Conservation (phyloP, 495 filamentous ascomycete species). For the Penicillium psychrofluorescens region DNA sequence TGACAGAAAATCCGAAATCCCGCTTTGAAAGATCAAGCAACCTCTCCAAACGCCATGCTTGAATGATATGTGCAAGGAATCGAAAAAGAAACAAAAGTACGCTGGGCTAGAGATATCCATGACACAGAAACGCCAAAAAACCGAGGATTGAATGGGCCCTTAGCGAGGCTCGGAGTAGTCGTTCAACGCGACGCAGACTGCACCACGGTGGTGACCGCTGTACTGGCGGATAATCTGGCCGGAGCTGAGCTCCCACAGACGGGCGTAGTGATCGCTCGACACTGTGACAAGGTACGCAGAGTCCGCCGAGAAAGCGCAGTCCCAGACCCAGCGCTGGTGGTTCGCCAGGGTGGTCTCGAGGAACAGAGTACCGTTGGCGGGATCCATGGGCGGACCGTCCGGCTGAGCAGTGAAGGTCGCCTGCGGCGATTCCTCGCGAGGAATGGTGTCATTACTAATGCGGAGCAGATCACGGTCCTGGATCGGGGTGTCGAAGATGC, state of each 20-base stretch:
- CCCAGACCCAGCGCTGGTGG: slow-evolving; percentile 99
- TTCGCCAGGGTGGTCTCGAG: slow-evolving; percentile 86
- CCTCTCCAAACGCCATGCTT: slow-evolving; percentile 4
- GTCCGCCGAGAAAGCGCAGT: slow-evolving; percentile 96
- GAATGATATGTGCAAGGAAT: background rate
- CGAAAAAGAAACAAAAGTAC: slow-evolving; percentile 5
- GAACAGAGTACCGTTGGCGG: slow-evolving; percentile 51
- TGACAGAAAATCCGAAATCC: no score
- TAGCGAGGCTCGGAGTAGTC: slow-evolving; percentile 77
- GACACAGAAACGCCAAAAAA: background rate
- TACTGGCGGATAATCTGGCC: slow-evolving; percentile 94
- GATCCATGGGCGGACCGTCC: slow-evolving; percentile 40
- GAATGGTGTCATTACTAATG: slow-evolving; percentile 13
- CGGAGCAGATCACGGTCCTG: slow-evolving; percentile 18
- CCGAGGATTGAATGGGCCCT: background rate
- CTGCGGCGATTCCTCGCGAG: slow-evolving; percentile 24
- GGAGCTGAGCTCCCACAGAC: slow-evolving; percentile 84
- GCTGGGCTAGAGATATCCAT: background rate
- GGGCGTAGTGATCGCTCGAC: slow-evolving; percentile 92
- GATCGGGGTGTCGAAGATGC: slow-evolving; percentile 15
- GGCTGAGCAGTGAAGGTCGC: slow-evolving; percentile 33
- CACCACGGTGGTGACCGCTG: slow-evolving; percentile 92
- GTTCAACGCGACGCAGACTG: slow-evolving; percentile 93
- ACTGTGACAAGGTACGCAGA: slow-evolving; percentile 97
- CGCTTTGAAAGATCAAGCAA: slow-evolving; percentile 8